Evolutionary conservation across 2,329 filamentous ascomycete species (phyloP).

Genomic region (Metarhizium robertsii): DNA sequence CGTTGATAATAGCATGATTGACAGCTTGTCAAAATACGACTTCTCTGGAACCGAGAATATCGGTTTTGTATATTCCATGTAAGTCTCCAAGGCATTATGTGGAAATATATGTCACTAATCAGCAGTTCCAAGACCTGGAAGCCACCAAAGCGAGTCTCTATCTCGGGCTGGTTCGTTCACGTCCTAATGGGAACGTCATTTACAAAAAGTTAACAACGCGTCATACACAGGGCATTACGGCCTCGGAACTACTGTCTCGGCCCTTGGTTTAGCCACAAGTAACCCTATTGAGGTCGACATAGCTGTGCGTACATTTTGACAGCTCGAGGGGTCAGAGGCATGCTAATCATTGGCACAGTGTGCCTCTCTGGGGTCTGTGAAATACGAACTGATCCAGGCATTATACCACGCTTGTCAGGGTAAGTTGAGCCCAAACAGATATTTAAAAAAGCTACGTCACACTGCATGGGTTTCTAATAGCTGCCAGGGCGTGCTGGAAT

Average conservation of each 20-base stretch:
- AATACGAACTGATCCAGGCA: conserved; percentile 51
- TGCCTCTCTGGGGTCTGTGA: conserved; percentile 74
- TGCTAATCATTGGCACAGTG: conserved; percentile 34
- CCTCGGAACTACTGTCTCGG: conserved; percentile 55
- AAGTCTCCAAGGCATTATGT: conserved; percentile 20
- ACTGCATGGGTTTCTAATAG: neutral
- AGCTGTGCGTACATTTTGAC: conserved; percentile 39
- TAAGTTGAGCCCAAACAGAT: conserved; percentile 17
- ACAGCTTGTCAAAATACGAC: conserved; percentile 69
- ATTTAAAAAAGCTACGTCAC: neutral
- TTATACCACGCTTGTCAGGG: conserved; percentile 48
- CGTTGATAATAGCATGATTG: conserved; percentile 53
- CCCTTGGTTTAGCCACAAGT: conserved; percentile 50
- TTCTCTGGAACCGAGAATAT: conserved; percentile 64
- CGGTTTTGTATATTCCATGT: conserved; percentile 82
- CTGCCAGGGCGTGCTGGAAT: neutral
- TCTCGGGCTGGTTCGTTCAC: conserved; percentile 21
- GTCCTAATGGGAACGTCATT: neutral
- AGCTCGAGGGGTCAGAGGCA: too few species aligned
- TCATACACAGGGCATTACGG: conserved; percentile 56
- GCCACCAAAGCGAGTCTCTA: conserved; percentile 19
- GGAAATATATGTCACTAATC: conserved; percentile 5
- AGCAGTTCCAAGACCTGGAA: conserved; percentile 22
- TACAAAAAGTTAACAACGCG: neutral
- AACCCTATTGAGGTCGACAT: conserved; percentile 60